Evolutionary conservation across 176 grass and related monocot species (phyloP).

Genomic region (Dendrocalamus sinicus): DNA sequence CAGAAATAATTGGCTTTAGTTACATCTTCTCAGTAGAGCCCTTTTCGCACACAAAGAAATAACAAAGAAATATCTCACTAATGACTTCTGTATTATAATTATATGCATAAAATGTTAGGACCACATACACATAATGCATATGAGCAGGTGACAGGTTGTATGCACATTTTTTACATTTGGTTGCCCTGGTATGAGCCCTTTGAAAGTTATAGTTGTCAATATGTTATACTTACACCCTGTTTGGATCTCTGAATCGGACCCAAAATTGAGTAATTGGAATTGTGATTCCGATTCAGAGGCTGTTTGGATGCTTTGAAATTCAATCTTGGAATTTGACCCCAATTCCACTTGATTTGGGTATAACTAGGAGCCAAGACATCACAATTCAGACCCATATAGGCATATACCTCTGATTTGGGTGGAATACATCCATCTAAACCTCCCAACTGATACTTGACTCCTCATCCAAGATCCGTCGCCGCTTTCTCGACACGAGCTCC

Average conservation of each 20-base stretch:
- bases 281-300: background rate
- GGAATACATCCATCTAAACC: too few relatives aligned
- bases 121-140: background rate
- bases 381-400: too few relatives aligned
- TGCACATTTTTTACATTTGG: background rate
- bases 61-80: background rate
- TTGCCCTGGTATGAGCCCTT: background rate
- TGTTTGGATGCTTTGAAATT: background rate
- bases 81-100: background rate
- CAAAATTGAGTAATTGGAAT: background rate
- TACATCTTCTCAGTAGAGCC: background rate
- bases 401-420: background rate
- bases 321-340: background rate
- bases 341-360: background rate
- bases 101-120: background rate
- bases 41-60: background rate
- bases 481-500: too few relatives aligned
- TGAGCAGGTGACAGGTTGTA: background rate
- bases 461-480: too few relatives aligned
- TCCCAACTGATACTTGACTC: too few relatives aligned
- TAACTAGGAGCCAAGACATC: too few relatives aligned
- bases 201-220: background rate
- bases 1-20: slow-evolving; percentile 1
- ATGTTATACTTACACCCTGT: background rate
- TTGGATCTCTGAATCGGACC: too few relatives aligned